Evolutionary conservation across 192 early-diverging fungal genomes (phyloP), one percentile per base, ranked within the genome.

Genomic region (Coemansia biformis): DNA sequence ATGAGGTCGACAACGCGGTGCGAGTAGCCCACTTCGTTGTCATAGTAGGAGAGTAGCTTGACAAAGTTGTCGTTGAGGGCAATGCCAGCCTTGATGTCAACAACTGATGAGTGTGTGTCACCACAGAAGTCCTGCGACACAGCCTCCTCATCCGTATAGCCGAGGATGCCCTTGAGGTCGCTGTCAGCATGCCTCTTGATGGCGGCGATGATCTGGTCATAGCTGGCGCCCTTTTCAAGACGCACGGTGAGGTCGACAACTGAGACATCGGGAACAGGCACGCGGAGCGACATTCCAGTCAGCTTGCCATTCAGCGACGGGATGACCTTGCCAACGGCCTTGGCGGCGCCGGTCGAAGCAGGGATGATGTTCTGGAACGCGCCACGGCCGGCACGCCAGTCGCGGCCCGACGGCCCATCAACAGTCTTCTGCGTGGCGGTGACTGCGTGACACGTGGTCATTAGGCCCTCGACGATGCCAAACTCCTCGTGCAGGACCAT

Each of bases 391-490:
- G 84, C 87, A 59, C 95, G 86, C 91, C 93, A 96, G 86, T 96
- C 93, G 80, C 92, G 91, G 66, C 83, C 84, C 28, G 93, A 96
- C 37, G 93, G 93, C 51, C 90, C 87, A 78, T 99, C 96, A 51
- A 99, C 96, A 40, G 93, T 97, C 90, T 99, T 99, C 75, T 99
- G 96, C 66, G 96, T 97, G 66, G 96, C 93, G 55, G 96, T 99
- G 70, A 85, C 86, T 59, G 96, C 90, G 78, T 98, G 95, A 65
- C 92, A 88, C 46, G 96, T 99, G 72, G 90, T 96, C 96, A 99
- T 99, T 45, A 99, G 78, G 64, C 86, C 96, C 80, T 96, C 92
- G 42, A 84, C 75, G 63, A 99, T 91, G 45, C 91, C 92, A 71
- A 96, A 96, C 66, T 92, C 81, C 64, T 96, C 92, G 70, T 98